These are phyloP conservation scores for Colletotrichum navitas DNA, from an alignment of 2,329 filamentous ascomycete genomes.

Conservation along the genomic window DNA sequence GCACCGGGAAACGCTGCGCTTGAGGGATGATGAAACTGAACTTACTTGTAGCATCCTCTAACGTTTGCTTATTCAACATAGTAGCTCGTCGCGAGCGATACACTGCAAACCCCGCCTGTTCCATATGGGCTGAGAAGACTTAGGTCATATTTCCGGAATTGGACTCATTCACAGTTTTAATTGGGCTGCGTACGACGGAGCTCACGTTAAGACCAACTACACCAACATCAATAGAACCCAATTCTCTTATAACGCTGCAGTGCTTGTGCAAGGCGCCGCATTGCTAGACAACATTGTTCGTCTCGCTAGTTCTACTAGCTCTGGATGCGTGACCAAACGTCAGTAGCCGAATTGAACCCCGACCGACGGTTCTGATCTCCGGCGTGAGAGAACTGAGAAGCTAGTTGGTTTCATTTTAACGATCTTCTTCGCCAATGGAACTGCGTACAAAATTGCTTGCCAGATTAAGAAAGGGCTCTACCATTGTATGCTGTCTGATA, in stretches of 20 bases:
- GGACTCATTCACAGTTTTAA: constrained; percentile 64
- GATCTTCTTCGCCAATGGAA: constrained; percentile 63
- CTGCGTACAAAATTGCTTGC: constrained; percentile 74
- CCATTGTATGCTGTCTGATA: constrained; percentile 69
- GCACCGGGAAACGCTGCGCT: not conserved
- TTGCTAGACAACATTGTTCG: constrained; percentile 68
- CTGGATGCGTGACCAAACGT: too few species aligned
- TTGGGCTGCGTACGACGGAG: constrained; percentile 72
- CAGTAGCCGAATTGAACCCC: too few species aligned
- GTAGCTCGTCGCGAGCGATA: constrained; percentile 72
- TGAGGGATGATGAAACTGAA: not conserved
- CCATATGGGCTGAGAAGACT: constrained; percentile 65
- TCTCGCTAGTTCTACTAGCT: not conserved
- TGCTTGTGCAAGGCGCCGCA: constrained; percentile 67
- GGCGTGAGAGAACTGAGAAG: constrained; percentile 56
- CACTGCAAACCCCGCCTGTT: constrained; percentile 68
- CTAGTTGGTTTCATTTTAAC: constrained; percentile 53
- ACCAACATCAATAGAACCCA: constrained; percentile 63
- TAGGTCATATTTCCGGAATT: constrained; percentile 67
- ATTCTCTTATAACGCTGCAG: constrained; percentile 67
- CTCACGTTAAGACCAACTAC: constrained; percentile 64
- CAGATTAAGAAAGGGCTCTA: constrained; percentile 62
- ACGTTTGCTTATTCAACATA: constrained; percentile 63
- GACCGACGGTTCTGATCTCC: constrained; percentile 36
- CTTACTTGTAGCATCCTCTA: constrained; percentile 53